Percentiles rank a stretch among this genome's conserved stretches.
Evolutionary conservation across 2,329 filamentous ascomycete genomes (phyloP).

Genomic region (Ceratocystis albifundus): DNA sequence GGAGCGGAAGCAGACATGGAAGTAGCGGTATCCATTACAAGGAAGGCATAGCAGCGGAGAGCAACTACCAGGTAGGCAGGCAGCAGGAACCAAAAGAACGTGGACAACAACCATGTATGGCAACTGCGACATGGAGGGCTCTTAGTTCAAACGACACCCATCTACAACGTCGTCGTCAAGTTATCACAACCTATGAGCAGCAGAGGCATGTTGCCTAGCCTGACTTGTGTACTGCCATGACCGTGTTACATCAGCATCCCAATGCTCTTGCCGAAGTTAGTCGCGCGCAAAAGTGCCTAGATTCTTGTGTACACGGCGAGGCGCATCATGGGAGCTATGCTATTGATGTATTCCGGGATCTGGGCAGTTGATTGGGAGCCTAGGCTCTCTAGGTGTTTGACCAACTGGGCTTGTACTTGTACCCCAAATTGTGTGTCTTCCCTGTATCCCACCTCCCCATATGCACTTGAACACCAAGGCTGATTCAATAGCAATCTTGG

Average conservation of each 20-base stretch:
- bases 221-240: background rate
- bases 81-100: background rate
- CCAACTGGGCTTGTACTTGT: background rate
- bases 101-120: background rate
- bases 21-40: slow-evolving; percentile 6
- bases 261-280: background rate
- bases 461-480: background rate
- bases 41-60: background rate
- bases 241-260: slow-evolving; percentile 9
- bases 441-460: background rate
- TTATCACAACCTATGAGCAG: too few relatives aligned
- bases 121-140: background rate
- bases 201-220: background rate
- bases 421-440: background rate
- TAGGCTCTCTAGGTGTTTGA: background rate
- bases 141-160: background rate
- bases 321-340: background rate
- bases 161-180: too few relatives aligned
- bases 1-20: background rate
- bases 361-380: background rate
- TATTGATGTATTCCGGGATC: background rate
- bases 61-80: background rate
- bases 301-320: background rate
- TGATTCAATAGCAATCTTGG: background rate
- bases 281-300: background rate